Base-by-base conservation (phyloP, 192 early-diverging fungal genomes). In the Gigaspora rosea region DNA sequence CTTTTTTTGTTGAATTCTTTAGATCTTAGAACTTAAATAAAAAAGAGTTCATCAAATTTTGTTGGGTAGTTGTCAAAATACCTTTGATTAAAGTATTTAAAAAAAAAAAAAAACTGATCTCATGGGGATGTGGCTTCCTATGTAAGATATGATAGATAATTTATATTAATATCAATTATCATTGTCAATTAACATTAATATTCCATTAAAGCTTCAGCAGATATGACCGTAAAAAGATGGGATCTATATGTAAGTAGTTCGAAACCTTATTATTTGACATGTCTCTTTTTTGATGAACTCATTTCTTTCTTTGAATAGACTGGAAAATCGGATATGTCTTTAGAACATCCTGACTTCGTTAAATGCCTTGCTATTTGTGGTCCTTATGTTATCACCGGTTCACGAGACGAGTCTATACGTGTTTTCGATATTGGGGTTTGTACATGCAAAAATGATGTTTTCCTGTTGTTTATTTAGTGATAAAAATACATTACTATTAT, bases 141-240 rank as follows among this genome's bases (percentile, higher is more conserved):
- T 41, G 41, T 41, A 41, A 41, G 3, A 41, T 41, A 41, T 41
- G 82, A 50, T 32, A 78, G 33, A 35, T 33, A 33, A 16, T 46
- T 27, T 54, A n/a, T 52, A 48, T 57, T 35, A 16, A 65, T 22
- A 49, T 65, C 11, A 46, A 58, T 62, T 49, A 68, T 16, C 20
- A 20, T 12, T 70, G 32, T 50, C 15, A 18, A n/a, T 52, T 36
- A 46, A 27, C 10, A 49, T 36, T 36, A 46, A 47, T 67, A 8
- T 63, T 33, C 32, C 52, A 46, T 49, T 81, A 35, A 79, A 87
- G 94, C 90, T 11, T 98, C 96, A 8, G 97, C 95, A 8, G 97
- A 99, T 73, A 97, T 95, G 51, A 94, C 93, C 0, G 94, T 88
- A 1, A 91, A 91, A 75, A 83, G 95, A 75, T 95, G 95, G 91